Conservation (phyloP, 2,329 filamentous ascomycete species). For the Daldinia sp. region DNA sequence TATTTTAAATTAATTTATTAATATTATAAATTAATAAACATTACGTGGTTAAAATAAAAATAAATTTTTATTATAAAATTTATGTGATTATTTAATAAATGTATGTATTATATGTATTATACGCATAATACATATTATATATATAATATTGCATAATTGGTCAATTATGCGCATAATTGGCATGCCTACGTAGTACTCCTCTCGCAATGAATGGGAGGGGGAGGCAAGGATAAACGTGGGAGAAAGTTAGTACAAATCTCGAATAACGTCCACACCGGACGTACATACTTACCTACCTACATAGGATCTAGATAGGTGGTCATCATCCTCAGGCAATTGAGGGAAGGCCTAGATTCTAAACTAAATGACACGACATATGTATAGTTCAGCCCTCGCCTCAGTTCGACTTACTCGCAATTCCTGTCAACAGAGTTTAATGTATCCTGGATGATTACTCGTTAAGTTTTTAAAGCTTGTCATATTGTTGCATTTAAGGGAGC, state of each 20-base stretch:
- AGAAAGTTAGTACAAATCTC: conserved; percentile 19
- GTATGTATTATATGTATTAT: too few relatives aligned
- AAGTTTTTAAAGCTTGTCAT: conserved; percentile 9
- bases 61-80: too few relatives aligned
- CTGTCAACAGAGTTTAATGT: conserved; percentile 7
- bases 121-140: too few relatives aligned
- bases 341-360: conserved; percentile 23
- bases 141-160: too few relatives aligned
- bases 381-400: conserved; percentile 11
- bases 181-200: conserved; percentile 9
- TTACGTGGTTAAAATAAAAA: too few relatives aligned
- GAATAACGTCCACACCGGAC: background rate
- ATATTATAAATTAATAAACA: too few relatives aligned
- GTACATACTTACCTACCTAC: too few relatives aligned
- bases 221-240: conserved; percentile 20
- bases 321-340: background rate
- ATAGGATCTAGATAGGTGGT: background rate
- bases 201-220: background rate
- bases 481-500: conserved; percentile 11
- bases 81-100: too few relatives aligned
- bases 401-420: conserved; percentile 4
- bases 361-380: conserved; percentile 12
- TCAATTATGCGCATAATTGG: too few relatives aligned
- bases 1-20: too few relatives aligned
- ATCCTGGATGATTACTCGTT: conserved; percentile 17